Percentiles rank a stretch among this genome's conserved stretches.
These are phyloP conservation scores for Ustanciosporium gigantosporum DNA, from an alignment of 1,284 basidiomycete species.

Conservation along the genomic window DNA sequence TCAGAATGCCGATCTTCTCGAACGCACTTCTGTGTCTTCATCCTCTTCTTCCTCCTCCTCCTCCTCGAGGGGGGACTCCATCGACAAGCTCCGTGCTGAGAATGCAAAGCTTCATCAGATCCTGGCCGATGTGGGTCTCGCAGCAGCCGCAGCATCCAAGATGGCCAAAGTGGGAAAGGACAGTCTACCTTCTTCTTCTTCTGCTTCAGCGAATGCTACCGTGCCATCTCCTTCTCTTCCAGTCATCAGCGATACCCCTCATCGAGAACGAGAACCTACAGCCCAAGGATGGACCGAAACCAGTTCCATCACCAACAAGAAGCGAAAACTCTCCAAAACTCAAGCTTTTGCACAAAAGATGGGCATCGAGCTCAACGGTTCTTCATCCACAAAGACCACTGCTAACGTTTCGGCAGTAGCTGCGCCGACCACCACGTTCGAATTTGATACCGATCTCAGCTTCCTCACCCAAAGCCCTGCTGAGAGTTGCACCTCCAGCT, in stretches of 20 bases:
- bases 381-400: no score
- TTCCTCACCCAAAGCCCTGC: neutral
- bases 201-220: no score
- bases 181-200: no score
- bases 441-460: neutral
- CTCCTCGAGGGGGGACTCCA: neutral
- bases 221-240: no score
- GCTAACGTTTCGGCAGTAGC: neutral
- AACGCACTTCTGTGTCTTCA: neutral
- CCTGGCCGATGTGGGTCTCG: constrained; percentile 12
- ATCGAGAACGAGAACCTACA: no score
- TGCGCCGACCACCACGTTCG: neutral
- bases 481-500: neutral
- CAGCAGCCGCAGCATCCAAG: constrained; percentile 5
- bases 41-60: no score
- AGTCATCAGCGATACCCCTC: no score
- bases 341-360: no score
- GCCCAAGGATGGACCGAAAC: constrained; percentile 12
- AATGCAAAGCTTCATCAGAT: constrained; percentile 6
- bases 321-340: constrained; percentile 8
- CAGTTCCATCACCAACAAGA: constrained; percentile 16
- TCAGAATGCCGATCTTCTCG: constrained; percentile 3
- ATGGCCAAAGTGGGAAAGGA: constrained; percentile 9
- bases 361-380: no score
- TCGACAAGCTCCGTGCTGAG: constrained; percentile 3